These are phyloP conservation scores for Auriscalpium microsporum DNA, from an alignment of 768 basidiomycete genomes.

Conservation along the genomic window DNA sequence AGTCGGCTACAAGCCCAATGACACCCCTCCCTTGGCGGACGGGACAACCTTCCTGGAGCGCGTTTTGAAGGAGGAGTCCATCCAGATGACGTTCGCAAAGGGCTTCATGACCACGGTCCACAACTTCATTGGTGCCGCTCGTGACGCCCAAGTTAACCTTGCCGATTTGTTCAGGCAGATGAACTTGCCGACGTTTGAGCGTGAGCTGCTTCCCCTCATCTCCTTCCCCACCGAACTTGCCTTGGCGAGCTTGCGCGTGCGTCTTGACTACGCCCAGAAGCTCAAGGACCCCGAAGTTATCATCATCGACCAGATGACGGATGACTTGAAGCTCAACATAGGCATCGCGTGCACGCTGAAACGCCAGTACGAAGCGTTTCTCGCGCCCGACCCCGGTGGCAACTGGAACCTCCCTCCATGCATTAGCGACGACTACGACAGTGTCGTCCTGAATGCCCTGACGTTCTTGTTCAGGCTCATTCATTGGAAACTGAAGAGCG, in stretches of 20 bases:
- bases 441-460: slow-evolving; percentile 79
- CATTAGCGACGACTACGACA: slow-evolving; percentile 85
- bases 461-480: slow-evolving; percentile 88
- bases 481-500: slow-evolving; percentile 93
- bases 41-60: slow-evolving; percentile 89
- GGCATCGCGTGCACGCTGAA: slow-evolving; percentile 93
- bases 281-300: slow-evolving; percentile 82
- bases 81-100: slow-evolving; percentile 90
- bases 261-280: slow-evolving; percentile 82
- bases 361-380: slow-evolving; percentile 86
- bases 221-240: slow-evolving; percentile 95
- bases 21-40: slow-evolving; percentile 43
- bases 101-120: slow-evolving; percentile 84
- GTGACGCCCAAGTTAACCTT: slow-evolving; percentile 78
- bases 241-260: slow-evolving; percentile 82
- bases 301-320: slow-evolving; percentile 90
- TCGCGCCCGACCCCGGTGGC: slow-evolving; percentile 76
- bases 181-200: slow-evolving; percentile 87
- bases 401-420: slow-evolving; percentile 87
- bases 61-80: slow-evolving; percentile 91
- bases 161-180: slow-evolving; percentile 71
- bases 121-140: slow-evolving; percentile 71
- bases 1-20: slow-evolving; percentile 15
- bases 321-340: slow-evolving; percentile 85
- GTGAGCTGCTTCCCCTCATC: slow-evolving; percentile 82